These are phyloP conservation scores for Excoecaria agallocha DNA, from an alignment of 345 rosid species.

Conservation along the genomic window DNA sequence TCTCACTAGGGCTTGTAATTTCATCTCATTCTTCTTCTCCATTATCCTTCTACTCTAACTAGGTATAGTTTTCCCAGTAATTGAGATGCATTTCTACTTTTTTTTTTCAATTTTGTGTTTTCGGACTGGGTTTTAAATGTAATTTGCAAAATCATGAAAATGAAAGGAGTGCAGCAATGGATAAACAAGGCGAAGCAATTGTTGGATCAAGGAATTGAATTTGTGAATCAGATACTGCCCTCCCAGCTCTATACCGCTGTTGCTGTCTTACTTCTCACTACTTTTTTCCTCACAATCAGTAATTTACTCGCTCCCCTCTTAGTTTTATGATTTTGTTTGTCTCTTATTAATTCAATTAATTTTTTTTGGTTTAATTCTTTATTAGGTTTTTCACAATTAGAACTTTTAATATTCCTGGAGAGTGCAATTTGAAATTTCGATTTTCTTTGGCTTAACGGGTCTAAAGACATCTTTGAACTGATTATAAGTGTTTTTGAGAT, in stretches of 20 bases:
- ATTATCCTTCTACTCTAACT: not conserved
- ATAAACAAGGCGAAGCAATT: slow-evolving; percentile 45
- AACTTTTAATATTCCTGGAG: too few species aligned
- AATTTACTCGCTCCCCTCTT: slow-evolving; percentile 12
- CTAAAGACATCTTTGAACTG: not conserved
- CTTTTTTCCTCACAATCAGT: slow-evolving; percentile 52
- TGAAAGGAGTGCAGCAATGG: slow-evolving; percentile 69
- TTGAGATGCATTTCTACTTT: slow-evolving; percentile 3
- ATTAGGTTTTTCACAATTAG: not conserved
- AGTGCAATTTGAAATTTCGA: not conserved
- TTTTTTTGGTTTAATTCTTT: not conserved
- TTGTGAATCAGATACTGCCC: slow-evolving; percentile 50
- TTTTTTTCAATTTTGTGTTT: not conserved
- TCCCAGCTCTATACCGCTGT: slow-evolving; percentile 60
- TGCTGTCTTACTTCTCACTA: slow-evolving; percentile 47
- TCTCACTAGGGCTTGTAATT: too few species aligned
- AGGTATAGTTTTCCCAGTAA: not conserved
- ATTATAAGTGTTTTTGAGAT: not conserved
- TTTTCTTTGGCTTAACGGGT: not conserved
- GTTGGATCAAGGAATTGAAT: slow-evolving; percentile 48
- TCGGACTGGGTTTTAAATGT: not conserved
- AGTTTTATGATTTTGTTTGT: too few species aligned
- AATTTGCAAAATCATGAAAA: slow-evolving; percentile 15
- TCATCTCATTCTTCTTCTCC: not conserved
- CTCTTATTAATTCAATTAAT: too few species aligned